Base-by-base conservation (phyloP, 805 yeast species). In the Aciculoconidium aculeatum region DNA sequence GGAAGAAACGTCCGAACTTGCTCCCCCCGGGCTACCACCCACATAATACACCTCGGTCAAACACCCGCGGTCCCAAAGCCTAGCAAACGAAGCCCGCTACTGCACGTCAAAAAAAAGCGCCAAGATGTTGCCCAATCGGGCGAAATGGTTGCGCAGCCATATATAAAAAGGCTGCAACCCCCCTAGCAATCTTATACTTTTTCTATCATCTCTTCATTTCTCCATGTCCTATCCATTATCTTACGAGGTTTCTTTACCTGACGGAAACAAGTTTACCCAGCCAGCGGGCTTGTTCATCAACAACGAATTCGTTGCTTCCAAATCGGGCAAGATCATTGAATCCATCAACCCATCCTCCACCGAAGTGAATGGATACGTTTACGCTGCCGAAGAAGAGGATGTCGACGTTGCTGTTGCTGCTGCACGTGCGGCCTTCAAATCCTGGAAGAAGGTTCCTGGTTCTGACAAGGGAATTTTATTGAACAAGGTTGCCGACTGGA, bases 261-360 rank as follows among this genome's bases (percentile, higher is more conserved):
- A 63, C 22, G 80, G 80, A 28, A 43, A 50, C 27, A 63, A 61
- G 27, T 70, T 59, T 49, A 41, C 52, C 15, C 80, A 74, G 43
- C 84, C 82, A 21, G 36, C 75, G n/a, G 85, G 84, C 5, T 57
- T 77, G 37, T 77, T 73, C 51, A 73, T 75, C 45, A 65, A 72
- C 52, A 74, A 74, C 41, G 71, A 73, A 47, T 72, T 68, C 51
- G 57, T 61, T 19, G 41, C 50, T 17, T 52, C 73, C 6, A 38
- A 47, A 15, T 45, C 54, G 14, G 61, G 61, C 21, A 44, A 48
- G 27, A 62, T 66, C 16, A 36, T 65, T 24, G 68, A 65, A 10
- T 63, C 69, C 14, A 47, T 60, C 33, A 62, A 65, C 40, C 70
- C 70, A 11, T 43, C 60, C 21, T 64, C 68, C 17, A 65, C 65